Evolutionary conservation across 2,329 filamentous ascomycete genomes (phyloP), one percentile per base, ranked within the genome.

Genomic region (Aspergillus ibericus): DNA sequence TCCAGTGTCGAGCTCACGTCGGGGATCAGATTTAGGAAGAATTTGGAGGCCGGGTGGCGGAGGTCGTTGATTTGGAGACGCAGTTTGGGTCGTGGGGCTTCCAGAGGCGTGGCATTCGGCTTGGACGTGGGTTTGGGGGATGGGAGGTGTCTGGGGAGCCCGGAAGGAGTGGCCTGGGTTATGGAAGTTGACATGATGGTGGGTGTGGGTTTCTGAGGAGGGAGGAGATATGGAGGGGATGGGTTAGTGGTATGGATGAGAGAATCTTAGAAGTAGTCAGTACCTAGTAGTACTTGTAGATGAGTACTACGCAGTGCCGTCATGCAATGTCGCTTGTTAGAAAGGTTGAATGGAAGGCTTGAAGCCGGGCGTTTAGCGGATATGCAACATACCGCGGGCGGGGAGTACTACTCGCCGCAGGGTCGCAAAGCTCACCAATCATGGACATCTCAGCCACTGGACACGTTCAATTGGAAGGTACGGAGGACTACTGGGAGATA

Each of bases 1-100:
- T 84, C 76, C 44, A 96, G 79, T 53, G 88, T 83, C 40, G 75
- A 63, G 16, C 80, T 77, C 36, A 85, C 77, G 55, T 88, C 82
- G 70, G 90, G 83, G 62, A 92, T 78, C 38, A 86, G 78, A 53
- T 77, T 74, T 59, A 96, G 84, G 75, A 96, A 96, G 61, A 34
- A 66, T 55, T 51, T 73, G 66, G 38, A 75, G 66, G 13, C 74
- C 70, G 46, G 74, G 74, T 82, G 79, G 35, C 76, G 76, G 36
- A 85, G 73, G 63, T 85, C 81, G 42, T 74, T 62, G 22, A 70
- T 63, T 27, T 75, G 69, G 27, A 78, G 70, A 12, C 72, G 75
- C 35, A 77, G 62, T 49, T 74, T 77, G 35, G 72, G 72, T 29
- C 63, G 64, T 13, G 70, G 71, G n/a, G 65, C 49, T 12, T 53